phyloP scores from a whole-genome alignment of 1,284 basidiomycete species.

The Leccinum griseonigrum region DNA sequence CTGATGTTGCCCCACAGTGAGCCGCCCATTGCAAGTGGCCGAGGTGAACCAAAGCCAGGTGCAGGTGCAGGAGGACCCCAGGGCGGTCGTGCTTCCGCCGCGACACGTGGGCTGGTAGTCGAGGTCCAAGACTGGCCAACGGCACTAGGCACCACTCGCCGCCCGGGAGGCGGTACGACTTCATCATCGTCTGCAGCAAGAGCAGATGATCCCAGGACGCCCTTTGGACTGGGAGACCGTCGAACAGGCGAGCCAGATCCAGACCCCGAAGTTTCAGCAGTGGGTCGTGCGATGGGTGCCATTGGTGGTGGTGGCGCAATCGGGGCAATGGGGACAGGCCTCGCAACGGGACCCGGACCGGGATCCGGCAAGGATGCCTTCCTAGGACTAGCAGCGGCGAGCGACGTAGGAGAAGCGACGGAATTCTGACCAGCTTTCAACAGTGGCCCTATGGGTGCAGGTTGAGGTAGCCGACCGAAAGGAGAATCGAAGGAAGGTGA shows the following conservation, averaged over 20 bases:
- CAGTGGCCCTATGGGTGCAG: constrained; percentile 58
- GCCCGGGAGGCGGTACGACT: constrained; percentile 54
- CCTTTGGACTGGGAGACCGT: constrained; percentile 71
- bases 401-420: constrained; percentile 39
- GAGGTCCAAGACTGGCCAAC: constrained; percentile 47
- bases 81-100: constrained; percentile 36
- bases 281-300: constrained; percentile 44
- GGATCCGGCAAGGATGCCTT: constrained; percentile 34
- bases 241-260: constrained; percentile 61
- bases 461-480: constrained; percentile 40
- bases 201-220: constrained; percentile 72
- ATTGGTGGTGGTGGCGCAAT: constrained; percentile 40
- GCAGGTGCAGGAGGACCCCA: constrained; percentile 44
- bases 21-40: constrained; percentile 36
- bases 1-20: constrained; percentile 43
- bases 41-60: constrained; percentile 36
- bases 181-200: constrained; percentile 76
- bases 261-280: constrained; percentile 47
- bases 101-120: constrained; percentile 41
- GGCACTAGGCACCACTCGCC: constrained; percentile 40
- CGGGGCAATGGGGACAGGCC: constrained; percentile 38
- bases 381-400: constrained; percentile 36
- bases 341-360: constrained; percentile 61
- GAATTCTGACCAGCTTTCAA: constrained; percentile 39
- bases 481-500: constrained; percentile 48